A percentile compares a stretch with the other conserved stretches of the same genome.
Evolutionary conservation across 2,329 filamentous ascomycete species (phyloP).

Genomic region (Talaromyces sp.): DNA sequence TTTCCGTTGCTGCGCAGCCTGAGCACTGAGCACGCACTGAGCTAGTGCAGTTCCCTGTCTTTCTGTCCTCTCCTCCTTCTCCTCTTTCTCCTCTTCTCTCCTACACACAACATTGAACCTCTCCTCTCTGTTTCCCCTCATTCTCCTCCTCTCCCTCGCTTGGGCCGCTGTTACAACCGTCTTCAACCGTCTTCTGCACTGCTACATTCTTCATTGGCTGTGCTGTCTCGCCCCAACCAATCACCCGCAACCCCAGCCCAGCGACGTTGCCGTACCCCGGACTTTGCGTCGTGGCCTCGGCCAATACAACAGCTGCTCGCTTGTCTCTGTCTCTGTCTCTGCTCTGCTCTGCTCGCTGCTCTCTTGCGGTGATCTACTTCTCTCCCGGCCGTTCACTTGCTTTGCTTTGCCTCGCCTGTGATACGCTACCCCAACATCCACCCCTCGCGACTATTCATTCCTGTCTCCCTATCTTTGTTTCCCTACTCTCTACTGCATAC

Average conservation of each 20-base stretch:
- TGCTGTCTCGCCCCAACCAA: background rate
- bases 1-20: background rate
- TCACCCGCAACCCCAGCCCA: background rate
- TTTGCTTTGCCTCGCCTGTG: background rate
- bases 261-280: background rate
- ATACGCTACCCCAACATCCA: background rate
- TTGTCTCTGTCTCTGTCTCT: background rate
- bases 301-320: background rate
- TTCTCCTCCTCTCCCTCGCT: background rate
- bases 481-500: background rate
- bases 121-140: background rate
- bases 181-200: background rate
- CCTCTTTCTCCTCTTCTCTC: background rate
- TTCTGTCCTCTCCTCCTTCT: background rate
- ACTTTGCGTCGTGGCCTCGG: background rate
- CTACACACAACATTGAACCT: too few species aligned
- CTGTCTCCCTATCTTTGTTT: too few species aligned
- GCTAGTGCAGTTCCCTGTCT: background rate
- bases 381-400: background rate
- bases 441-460: background rate
- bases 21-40: too few species aligned
- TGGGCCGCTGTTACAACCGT: background rate
- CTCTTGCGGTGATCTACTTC: background rate
- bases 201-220: background rate
- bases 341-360: background rate